phyloP scores from a whole-genome alignment of 768 basidiomycete species.

The Sutorius australiensis region DNA sequence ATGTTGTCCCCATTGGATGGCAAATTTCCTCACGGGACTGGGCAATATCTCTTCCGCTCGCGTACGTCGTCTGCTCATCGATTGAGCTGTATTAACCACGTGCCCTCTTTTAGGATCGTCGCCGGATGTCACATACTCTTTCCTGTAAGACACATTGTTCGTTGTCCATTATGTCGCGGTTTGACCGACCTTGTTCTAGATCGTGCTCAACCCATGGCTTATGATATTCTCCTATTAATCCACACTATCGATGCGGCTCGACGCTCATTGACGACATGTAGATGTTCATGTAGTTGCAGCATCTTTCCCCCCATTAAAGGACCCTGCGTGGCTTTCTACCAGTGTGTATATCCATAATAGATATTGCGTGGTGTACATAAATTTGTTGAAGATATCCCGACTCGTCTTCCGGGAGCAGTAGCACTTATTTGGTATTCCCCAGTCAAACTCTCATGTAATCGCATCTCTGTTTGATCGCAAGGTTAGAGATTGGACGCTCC shows the following conservation, averaged over 20 bases:
- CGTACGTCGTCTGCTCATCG: slow-evolving; percentile 30
- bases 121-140: slow-evolving; percentile 67
- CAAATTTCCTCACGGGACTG: slow-evolving; percentile 55
- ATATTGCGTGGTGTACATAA: too few relatives aligned
- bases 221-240: slow-evolving; percentile 70
- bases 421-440: too few relatives aligned
- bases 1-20: slow-evolving; percentile 63
- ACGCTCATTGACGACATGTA: neutral
- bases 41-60: slow-evolving; percentile 74
- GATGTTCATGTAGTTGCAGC: too few relatives aligned
- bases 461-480: neutral
- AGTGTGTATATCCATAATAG: too few relatives aligned
- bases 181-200: slow-evolving; percentile 37
- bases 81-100: neutral
- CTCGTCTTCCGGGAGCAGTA: too few relatives aligned
- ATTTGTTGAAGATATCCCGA: too few relatives aligned
- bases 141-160: slow-evolving; percentile 49
- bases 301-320: too few relatives aligned
- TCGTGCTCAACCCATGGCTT: slow-evolving; percentile 84
- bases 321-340: neutral
- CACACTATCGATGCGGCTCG: neutral
- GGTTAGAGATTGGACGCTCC: neutral
- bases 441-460: too few relatives aligned
- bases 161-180: slow-evolving; percentile 17
- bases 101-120: slow-evolving; percentile 37